These are phyloP conservation scores for Pulveroboletus sp. DNA, from an alignment of 768 basidiomycete genomes.

Conservation along the genomic window DNA sequence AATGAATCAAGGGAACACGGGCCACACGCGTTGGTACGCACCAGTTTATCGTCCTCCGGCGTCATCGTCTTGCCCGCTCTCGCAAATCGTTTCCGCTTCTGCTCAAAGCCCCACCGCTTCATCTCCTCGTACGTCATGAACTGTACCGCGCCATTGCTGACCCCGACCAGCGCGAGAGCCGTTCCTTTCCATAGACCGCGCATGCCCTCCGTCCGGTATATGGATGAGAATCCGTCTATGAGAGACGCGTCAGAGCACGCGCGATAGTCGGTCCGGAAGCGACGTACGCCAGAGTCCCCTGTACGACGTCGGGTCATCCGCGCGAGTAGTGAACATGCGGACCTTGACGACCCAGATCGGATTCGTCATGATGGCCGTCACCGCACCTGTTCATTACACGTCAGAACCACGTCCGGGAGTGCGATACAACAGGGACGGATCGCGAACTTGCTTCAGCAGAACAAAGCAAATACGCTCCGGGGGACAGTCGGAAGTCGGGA, in stretches of 20 bases:
- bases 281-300: conserved; percentile 69
- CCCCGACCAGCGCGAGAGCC: conserved; percentile 82
- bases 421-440: conserved; percentile 13
- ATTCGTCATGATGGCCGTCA: conserved; percentile 92
- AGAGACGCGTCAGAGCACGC: not conserved
- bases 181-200: conserved; percentile 86
- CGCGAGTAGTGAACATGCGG: conserved; percentile 85
- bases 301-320: conserved; percentile 68
- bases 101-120: conserved; percentile 85
- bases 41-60: conserved; percentile 79
- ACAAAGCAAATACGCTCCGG: conserved; percentile 79
- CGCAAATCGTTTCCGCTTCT: conserved; percentile 61
- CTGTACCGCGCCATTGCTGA: conserved; percentile 91
- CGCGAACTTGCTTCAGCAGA: conserved; percentile 95
- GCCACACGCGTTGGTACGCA: conserved; percentile 36
- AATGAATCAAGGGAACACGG: not conserved
- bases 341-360: conserved; percentile 98
- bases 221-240: conserved; percentile 67
- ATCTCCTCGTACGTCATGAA: conserved; percentile 97
- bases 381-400: conserved; percentile 59
- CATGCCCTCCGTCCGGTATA: conserved; percentile 70
- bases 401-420: conserved; percentile 11
- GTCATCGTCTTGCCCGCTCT: conserved; percentile 62
- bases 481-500: conserved; percentile 61
- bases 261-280: not conserved